These are phyloP conservation scores for Rutstroemia sp. DNA, from an alignment of 2,329 filamentous ascomycete species.

Conservation along the genomic window DNA sequence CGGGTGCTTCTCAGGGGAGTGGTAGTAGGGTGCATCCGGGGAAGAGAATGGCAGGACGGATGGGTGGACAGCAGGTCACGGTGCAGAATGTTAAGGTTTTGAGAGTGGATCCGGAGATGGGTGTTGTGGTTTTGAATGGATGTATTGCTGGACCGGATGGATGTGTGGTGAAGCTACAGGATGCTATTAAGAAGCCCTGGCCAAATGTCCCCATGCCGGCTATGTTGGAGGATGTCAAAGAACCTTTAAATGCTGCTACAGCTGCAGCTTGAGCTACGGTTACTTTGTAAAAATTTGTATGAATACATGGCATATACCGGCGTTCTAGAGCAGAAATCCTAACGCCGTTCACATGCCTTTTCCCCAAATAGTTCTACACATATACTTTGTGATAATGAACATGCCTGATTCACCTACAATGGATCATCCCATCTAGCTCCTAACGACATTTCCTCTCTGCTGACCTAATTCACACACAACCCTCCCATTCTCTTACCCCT, in stretches of 20 bases:
- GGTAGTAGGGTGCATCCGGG: constrained; percentile 89
- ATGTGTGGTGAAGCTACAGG: constrained; percentile 75
- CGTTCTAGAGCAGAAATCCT: constrained; percentile 21
- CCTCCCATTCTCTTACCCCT: background rate
- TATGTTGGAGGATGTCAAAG: constrained; percentile 41
- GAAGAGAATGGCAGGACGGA: constrained; percentile 96
- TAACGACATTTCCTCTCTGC: constrained; percentile 4
- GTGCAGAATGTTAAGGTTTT: constrained; percentile 87
- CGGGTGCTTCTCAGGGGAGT: constrained; percentile 82
- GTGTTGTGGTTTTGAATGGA: constrained; percentile 82
- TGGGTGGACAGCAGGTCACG: constrained; percentile 85
- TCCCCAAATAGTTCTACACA: constrained; percentile 10
- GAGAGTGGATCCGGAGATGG: constrained; percentile 79
- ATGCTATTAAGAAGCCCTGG: constrained; percentile 84
- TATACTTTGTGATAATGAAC: background rate
- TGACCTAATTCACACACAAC: background rate
- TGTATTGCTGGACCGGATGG: constrained; percentile 84
- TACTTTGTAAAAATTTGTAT: constrained; percentile 23
- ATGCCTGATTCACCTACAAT: background rate
- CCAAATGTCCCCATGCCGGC: constrained; percentile 43
- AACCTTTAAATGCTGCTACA: constrained; percentile 30
- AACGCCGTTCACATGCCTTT: constrained; percentile 7
- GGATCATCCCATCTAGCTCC: constrained; percentile 10
- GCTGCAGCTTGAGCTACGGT: constrained; percentile 15
- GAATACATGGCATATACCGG: constrained; percentile 25